Conservation (phyloP, 805 yeast genomes). For the Yamadazyma tumulicola region DNA sequence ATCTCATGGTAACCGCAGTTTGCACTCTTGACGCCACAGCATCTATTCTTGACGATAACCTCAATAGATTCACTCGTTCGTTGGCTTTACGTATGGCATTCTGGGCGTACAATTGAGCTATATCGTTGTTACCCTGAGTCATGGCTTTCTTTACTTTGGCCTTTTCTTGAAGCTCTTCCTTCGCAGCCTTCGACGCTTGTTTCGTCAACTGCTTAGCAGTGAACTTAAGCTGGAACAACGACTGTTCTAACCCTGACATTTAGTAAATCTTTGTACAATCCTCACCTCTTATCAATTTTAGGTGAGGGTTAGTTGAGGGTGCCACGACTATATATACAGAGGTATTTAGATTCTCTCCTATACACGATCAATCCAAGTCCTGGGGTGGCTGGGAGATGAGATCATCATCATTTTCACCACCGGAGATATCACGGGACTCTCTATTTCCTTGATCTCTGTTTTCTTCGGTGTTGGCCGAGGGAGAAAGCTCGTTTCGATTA, state of each 20-base stretch:
- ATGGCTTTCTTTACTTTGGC: conserved; percentile 86
- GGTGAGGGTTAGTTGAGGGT: no score
- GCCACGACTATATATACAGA: no score
- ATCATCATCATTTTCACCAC: no score
- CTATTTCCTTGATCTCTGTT: no score
- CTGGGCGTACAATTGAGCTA: conserved; percentile 91
- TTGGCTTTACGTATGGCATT: conserved; percentile 90
- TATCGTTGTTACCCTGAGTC: conserved; percentile 81
- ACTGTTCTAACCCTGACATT: conserved; percentile 46
- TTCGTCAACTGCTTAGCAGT: conserved; percentile 90
- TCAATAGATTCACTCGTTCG: conserved; percentile 76
- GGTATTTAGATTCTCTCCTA: no score
- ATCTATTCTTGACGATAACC: conserved; percentile 86
- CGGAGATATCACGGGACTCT: no score
- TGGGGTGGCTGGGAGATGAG: no score
- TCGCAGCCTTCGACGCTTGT: conserved; percentile 87
- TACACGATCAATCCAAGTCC: no score
- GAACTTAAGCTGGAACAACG: conserved; percentile 68
- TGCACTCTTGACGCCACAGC: conserved; percentile 95
- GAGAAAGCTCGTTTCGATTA: no score
- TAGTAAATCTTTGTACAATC: background rate
- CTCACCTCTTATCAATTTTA: no score
- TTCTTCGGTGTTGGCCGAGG: no score
- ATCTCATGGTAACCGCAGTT: conserved; percentile 97
- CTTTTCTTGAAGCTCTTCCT: conserved; percentile 85